phyloP scores from a whole-genome alignment of 2,329 filamentous ascomycete species.

The Colletotrichum australisinense region DNA sequence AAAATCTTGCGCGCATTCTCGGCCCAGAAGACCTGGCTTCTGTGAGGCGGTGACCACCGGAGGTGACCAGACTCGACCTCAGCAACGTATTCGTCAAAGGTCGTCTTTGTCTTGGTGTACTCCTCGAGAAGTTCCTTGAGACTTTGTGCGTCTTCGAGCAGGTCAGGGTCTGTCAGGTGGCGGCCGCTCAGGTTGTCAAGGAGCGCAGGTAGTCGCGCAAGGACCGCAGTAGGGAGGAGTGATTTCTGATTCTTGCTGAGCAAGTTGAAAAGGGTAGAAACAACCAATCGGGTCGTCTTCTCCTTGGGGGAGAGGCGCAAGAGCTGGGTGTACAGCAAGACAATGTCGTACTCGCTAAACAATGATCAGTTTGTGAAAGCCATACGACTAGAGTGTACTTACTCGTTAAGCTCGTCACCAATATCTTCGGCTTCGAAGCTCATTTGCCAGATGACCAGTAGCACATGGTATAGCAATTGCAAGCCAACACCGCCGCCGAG shows the following conservation, averaged over 20 bases:
- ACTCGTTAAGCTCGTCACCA: slow-evolving; percentile 86
- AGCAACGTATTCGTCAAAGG: slow-evolving; percentile 89
- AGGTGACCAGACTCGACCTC: slow-evolving; percentile 89
- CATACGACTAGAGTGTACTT: slow-evolving; percentile 48
- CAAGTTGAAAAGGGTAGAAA: slow-evolving; percentile 91
- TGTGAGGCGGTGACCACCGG: slow-evolving; percentile 92
- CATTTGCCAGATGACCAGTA: slow-evolving; percentile 95
- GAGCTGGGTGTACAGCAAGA: slow-evolving; percentile 92
- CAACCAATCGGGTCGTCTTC: slow-evolving; percentile 92
- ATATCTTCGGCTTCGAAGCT: slow-evolving; percentile 88
- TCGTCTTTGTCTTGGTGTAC: slow-evolving; percentile 77
- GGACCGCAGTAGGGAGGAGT: slow-evolving; percentile 84
- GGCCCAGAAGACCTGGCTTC: slow-evolving; percentile 87
- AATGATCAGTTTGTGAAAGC: neutral
- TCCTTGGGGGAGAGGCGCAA: slow-evolving; percentile 95
- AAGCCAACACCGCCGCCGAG: slow-evolving; percentile 87
- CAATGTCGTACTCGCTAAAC: slow-evolving; percentile 87
- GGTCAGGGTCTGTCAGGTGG: slow-evolving; percentile 73
- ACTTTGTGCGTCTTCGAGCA: slow-evolving; percentile 70
- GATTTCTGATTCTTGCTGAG: slow-evolving; percentile 77
- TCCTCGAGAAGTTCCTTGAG: slow-evolving; percentile 74
- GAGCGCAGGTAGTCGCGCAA: slow-evolving; percentile 81
- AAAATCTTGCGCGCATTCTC: slow-evolving; percentile 91
- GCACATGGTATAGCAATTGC: slow-evolving; percentile 92
- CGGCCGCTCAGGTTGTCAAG: slow-evolving; percentile 71